Conservation (phyloP, 1,284 basidiomycete species). For the Cutaneotrichosporon dermatis region DNA sequence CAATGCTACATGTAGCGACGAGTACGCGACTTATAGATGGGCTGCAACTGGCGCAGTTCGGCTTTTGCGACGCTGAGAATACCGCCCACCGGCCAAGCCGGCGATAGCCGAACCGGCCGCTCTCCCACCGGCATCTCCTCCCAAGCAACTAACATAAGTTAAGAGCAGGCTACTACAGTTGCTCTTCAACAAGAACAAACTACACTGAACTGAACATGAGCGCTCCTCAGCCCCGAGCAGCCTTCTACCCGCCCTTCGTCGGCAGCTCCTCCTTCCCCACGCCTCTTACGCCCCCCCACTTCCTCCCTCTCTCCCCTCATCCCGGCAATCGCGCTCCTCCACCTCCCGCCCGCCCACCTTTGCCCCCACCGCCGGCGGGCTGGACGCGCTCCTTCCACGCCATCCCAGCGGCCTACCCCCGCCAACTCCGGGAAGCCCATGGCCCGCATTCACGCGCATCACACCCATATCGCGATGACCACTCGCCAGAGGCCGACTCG, state of each 20-base stretch:
- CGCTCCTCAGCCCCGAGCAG: neutral
- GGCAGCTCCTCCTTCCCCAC: neutral
- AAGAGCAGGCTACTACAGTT: too few species aligned
- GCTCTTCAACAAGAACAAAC: too few species aligned
- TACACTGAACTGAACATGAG: too few species aligned
- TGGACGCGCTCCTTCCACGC: slow-evolving; percentile 62
- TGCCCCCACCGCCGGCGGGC: slow-evolving; percentile 32
- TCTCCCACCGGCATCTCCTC: too few species aligned
- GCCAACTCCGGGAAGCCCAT: slow-evolving; percentile 44
- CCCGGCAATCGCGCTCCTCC: slow-evolving; percentile 6
- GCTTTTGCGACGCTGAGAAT: too few species aligned
- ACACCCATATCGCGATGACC: slow-evolving; percentile 16
- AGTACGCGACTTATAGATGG: too few species aligned
- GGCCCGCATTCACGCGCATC: slow-evolving; percentile 18
- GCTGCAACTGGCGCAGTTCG: too few species aligned
- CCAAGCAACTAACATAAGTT: too few species aligned
- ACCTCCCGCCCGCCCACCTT: slow-evolving; percentile 15
- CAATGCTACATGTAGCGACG: too few species aligned
- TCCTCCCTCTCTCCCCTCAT: slow-evolving; percentile 12
- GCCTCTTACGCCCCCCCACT: neutral
- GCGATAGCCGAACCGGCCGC: too few species aligned
- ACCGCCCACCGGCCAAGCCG: too few species aligned
- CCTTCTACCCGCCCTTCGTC: slow-evolving; percentile 5
- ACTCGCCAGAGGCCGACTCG: neutral
- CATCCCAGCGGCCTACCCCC: slow-evolving; percentile 64